Evolutionary conservation across 2,329 filamentous ascomycete species (phyloP).

Genomic region (Furcasterigmium furcatum): DNA sequence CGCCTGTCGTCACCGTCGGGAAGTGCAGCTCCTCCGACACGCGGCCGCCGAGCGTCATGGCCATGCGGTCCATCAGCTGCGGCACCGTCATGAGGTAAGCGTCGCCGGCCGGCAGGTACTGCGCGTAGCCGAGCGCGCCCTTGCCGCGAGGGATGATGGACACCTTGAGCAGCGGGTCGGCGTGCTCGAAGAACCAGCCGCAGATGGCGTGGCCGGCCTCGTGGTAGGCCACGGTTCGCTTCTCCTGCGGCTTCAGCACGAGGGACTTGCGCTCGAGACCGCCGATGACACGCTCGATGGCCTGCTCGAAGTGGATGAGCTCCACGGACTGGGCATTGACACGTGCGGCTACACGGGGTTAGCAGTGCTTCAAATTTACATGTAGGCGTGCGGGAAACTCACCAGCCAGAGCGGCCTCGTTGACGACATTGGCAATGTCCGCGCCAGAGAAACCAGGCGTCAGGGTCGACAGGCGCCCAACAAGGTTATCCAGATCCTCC

Average conservation of each 20-base stretch:
- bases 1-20: slow-evolving; percentile 90
- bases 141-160: slow-evolving; percentile 97
- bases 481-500: slow-evolving; percentile 83
- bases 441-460: slow-evolving; percentile 97
- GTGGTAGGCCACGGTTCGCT: slow-evolving; percentile 95
- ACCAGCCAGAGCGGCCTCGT: slow-evolving; percentile 96
- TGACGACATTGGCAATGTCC: slow-evolving; percentile 97
- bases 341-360: slow-evolving; percentile 68
- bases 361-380: slow-evolving; percentile 22
- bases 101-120: slow-evolving; percentile 90
- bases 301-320: slow-evolving; percentile 93
- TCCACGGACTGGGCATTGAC: slow-evolving; percentile 74
- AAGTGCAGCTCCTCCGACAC: slow-evolving; percentile 97
- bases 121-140: slow-evolving; percentile 90
- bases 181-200: slow-evolving; percentile 94
- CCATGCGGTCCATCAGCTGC: slow-evolving; percentile 99
- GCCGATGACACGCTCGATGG: slow-evolving; percentile 94
- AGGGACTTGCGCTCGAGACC: slow-evolving; percentile 97
- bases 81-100: slow-evolving; percentile 94
- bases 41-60: slow-evolving; percentile 95
- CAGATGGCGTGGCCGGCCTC: slow-evolving; percentile 98
- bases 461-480: slow-evolving; percentile 83
- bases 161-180: slow-evolving; percentile 96
- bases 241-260: slow-evolving; percentile 89
- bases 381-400: slow-evolving; percentile 30